Percentiles rank a stretch among this genome's conserved stretches.
phyloP scores from a whole-genome alignment of 1,139 yeast genomes.

The Insectozyma bohioensis region DNA sequence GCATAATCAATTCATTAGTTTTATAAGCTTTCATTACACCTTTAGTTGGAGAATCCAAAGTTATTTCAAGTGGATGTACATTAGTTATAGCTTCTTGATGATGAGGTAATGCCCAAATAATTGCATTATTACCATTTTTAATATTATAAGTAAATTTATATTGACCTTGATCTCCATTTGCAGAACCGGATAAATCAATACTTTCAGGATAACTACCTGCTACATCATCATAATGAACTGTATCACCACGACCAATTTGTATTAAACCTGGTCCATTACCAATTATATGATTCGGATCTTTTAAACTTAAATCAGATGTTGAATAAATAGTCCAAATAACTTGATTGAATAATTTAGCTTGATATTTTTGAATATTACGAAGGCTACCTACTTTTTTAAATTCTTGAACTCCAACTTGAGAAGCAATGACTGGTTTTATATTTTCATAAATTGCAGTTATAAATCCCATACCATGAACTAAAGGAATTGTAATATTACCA shows the following conservation, averaged over 20 bases:
- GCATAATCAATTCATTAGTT: conserved; percentile 51
- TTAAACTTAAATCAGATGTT: conserved; percentile 34
- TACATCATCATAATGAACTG: conserved; percentile 48
- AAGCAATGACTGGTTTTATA: conserved; percentile 53
- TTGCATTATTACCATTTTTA: conserved; percentile 24
- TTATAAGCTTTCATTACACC: conserved; percentile 64
- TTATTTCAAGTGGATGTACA: conserved; percentile 29
- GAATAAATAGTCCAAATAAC: conserved; percentile 43
- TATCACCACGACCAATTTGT: conserved; percentile 49
- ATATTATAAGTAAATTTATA: conserved; percentile 32
- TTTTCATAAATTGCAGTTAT: conserved; percentile 60
- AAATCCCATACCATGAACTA: conserved; percentile 68
- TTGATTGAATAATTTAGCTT: conserved; percentile 38
- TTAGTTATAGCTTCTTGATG: conserved; percentile 51
- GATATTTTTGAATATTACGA: conserved; percentile 29
- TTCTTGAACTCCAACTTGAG: conserved; percentile 62
- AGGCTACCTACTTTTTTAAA: conserved; percentile 17
- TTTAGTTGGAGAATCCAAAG: conserved; percentile 64
- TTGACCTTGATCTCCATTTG: conserved; percentile 23
- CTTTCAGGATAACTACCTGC: conserved; percentile 39
- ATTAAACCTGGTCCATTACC: conserved; percentile 37
- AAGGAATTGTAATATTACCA: conserved; percentile 29
- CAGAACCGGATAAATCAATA: conserved; percentile 26
- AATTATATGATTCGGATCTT: conserved; percentile 55
- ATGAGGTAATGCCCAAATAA: conserved; percentile 66